Percentiles rank a stretch among this genome's conserved stretches.
Evolutionary conservation across 2,329 filamentous ascomycete genomes (phyloP).

Genomic region (Onygenales sp.): DNA sequence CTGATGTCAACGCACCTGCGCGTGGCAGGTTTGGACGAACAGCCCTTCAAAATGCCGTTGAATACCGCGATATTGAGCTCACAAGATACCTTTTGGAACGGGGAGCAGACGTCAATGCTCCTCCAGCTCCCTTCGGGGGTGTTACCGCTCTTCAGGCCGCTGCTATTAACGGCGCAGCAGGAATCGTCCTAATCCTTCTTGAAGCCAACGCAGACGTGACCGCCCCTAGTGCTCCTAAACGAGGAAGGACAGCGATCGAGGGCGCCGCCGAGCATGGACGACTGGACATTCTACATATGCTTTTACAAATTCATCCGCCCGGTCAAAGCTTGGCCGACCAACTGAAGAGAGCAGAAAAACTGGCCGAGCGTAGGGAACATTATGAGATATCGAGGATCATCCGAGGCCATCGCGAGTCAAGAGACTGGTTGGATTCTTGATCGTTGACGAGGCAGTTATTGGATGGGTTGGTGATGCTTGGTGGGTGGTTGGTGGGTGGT

Average conservation of each 20-base stretch:
- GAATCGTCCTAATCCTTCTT: conserved; percentile 8
- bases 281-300: conserved; percentile 6
- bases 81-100: conserved; percentile 2
- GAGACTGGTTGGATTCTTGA: background rate
- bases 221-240: conserved; percentile 1
- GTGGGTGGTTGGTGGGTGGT: too few species aligned
- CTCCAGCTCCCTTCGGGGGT: background rate
- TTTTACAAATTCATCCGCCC: conserved; percentile 3
- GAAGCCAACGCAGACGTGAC: conserved; percentile 8
- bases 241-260: conserved; percentile 20
- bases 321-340: background rate
- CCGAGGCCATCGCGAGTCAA: background rate
- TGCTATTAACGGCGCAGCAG: background rate
- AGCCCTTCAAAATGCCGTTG: conserved; percentile 2
- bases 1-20: conserved; percentile 9
- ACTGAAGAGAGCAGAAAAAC: background rate
- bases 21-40: background rate
- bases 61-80: background rate
- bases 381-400: background rate
- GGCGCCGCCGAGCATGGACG: conserved; percentile 20
- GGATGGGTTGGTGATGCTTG: too few species aligned
- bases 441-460: too few species aligned
- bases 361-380: background rate
- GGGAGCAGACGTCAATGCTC: conserved; percentile 10
- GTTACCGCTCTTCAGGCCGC: conserved; percentile 4